A percentile compares a stretch with the other conserved stretches of the same genome.
phyloP scores from a whole-genome alignment of 192 early-diverging fungal species.

The Funneliformis mosseae region DNA sequence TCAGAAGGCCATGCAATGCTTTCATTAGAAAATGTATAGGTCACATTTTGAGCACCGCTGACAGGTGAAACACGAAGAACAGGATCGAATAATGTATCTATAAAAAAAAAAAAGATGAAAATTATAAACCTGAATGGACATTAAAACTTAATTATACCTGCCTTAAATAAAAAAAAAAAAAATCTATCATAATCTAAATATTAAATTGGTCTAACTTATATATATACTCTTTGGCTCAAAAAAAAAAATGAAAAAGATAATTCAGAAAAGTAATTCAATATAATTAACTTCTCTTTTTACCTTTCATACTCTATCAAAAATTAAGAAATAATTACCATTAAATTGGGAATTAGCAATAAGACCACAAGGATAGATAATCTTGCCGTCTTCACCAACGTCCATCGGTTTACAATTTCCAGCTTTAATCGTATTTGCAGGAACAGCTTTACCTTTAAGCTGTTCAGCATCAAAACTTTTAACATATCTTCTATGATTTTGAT shows the following conservation, averaged over 20 bases:
- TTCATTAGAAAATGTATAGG: constrained; percentile 67
- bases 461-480: constrained; percentile 84
- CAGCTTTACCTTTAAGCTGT: constrained; percentile 75
- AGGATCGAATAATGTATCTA: constrained; percentile 65
- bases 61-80: constrained; percentile 58
- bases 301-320: background rate
- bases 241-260: no score
- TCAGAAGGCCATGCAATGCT: constrained; percentile 93
- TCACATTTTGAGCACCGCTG: constrained; percentile 36
- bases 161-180: no score
- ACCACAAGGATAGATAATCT: constrained; percentile 90
- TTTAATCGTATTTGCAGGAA: constrained; percentile 45
- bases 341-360: constrained; percentile 98
- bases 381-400: constrained; percentile 40
- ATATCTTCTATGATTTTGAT: constrained; percentile 98
- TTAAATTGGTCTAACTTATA: no score
- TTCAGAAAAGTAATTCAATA: no score
- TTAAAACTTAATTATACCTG: no score
- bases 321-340: constrained; percentile 67
- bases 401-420: constrained; percentile 65
- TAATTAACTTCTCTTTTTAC: no score
- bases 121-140: background rate
- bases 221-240: no score
- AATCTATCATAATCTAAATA: no score
- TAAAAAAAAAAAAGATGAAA: background rate